A percentile compares a stretch with the other conserved stretches of the same genome.
These are phyloP conservation scores for Macroventuria anomochaeta DNA, from an alignment of 2,329 filamentous ascomycete species.

Conservation along the genomic window DNA sequence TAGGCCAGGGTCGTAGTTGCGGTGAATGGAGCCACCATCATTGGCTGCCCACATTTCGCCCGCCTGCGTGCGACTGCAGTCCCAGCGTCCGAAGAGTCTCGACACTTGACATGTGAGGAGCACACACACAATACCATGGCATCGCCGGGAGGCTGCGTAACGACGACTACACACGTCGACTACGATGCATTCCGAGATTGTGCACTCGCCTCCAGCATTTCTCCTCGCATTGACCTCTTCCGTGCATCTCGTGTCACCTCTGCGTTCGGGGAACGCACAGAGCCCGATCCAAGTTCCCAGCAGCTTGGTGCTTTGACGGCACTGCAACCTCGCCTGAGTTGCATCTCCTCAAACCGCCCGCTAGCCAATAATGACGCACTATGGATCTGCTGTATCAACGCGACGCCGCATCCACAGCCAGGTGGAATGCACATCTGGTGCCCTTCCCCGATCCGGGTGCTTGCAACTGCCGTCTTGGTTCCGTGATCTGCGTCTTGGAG, in stretches of 20 bases:
- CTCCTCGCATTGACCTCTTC: background rate
- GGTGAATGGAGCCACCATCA: background rate
- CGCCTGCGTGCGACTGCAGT: background rate
- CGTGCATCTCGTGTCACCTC: constrained; percentile 5
- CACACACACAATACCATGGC: too few species aligned
- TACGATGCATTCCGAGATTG: constrained; percentile 1
- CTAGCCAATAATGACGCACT: constrained; percentile 17
- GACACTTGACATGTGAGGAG: constrained; percentile 11
- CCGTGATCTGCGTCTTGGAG: constrained; percentile 9
- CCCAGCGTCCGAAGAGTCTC: constrained; percentile 7
- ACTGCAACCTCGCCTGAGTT: constrained; percentile 21
- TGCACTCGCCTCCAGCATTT: constrained; percentile 4
- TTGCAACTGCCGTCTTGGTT: constrained; percentile 8
- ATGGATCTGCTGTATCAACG: constrained; percentile 2
- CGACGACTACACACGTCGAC: constrained; percentile 3
- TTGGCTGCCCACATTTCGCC: constrained; percentile 3
- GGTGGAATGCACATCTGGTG: constrained; percentile 9
- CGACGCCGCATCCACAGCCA: background rate
- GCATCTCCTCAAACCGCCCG: constrained; percentile 9
- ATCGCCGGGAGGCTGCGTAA: background rate
- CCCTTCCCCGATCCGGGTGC: constrained; percentile 5
- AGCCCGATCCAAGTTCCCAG: constrained; percentile 11
- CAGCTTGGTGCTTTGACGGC: constrained; percentile 11
- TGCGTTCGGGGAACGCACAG: constrained; percentile 12
- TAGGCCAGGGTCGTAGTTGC: constrained; percentile 7